Conservation (phyloP, 1,139 yeast species). For the Hyphopichia burtonii region DNA sequence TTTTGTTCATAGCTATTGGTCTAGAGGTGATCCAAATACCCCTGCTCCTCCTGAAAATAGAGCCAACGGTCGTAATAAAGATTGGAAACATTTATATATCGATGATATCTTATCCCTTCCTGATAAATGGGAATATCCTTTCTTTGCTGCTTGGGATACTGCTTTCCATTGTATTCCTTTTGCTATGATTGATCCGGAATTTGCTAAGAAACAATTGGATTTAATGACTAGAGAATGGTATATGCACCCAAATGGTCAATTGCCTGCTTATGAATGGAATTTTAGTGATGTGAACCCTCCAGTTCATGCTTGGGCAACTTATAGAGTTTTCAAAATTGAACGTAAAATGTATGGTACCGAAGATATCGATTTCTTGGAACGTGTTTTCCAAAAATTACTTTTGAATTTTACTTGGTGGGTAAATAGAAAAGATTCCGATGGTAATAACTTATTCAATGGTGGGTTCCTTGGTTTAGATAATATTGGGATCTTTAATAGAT, state of each 20-base stretch:
- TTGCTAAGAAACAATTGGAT: constrained; percentile 88
- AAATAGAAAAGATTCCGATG: constrained; percentile 84
- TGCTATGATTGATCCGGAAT: constrained; percentile 93
- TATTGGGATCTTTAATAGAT: constrained; percentile 90
- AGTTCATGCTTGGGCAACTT: constrained; percentile 97
- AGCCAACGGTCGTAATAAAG: constrained; percentile 80
- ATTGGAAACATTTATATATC: constrained; percentile 88
- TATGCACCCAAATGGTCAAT: constrained; percentile 98
- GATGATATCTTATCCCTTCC: constrained; percentile 90
- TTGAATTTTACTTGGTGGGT: constrained; percentile 99
- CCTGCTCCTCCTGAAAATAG: constrained; percentile 77
- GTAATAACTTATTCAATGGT: constrained; percentile 91
- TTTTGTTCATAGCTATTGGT: constrained; percentile 87
- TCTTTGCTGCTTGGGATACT: constrained; percentile 97
- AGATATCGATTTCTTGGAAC: constrained; percentile 82
- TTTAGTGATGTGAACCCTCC: constrained; percentile 96
- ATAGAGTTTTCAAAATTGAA: constrained; percentile 86
- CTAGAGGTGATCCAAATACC: constrained; percentile 79
- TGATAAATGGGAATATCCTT: constrained; percentile 96
- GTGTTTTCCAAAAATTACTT: constrained; percentile 87
- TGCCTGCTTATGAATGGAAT: constrained; percentile 98
- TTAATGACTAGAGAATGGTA: constrained; percentile 93
- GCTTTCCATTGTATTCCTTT: constrained; percentile 95
- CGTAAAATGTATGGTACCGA: constrained; percentile 81
- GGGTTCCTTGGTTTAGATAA: constrained; percentile 94